phyloP scores from a whole-genome alignment of 805 yeast genomes.

The Metschnikowia rubicola region DNA sequence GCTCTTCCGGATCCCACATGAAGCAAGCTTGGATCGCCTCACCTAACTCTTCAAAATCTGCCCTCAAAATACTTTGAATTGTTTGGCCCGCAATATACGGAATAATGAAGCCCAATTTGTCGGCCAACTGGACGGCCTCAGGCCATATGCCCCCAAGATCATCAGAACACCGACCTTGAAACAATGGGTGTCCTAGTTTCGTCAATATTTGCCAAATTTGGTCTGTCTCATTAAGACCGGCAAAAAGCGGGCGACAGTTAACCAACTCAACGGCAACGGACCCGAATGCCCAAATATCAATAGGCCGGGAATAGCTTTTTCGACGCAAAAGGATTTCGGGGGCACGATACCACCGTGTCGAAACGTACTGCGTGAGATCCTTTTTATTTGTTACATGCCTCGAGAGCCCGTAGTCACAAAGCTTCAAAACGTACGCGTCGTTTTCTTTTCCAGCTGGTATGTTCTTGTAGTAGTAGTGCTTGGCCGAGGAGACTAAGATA shows the following conservation, averaged over 20 bases:
- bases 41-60: constrained; percentile 33
- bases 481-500: constrained; percentile 63
- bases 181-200: constrained; percentile 70
- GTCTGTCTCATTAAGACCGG: constrained; percentile 77
- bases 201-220: constrained; percentile 69
- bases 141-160: constrained; percentile 71
- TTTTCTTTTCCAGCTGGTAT: constrained; percentile 39
- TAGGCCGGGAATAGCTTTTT: constrained; percentile 59
- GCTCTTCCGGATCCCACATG: constrained; percentile 73
- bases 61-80: constrained; percentile 9
- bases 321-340: constrained; percentile 75
- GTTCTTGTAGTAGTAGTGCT: constrained; percentile 47
- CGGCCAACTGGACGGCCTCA: constrained; percentile 52
- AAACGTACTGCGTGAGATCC: constrained; percentile 71
- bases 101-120: constrained; percentile 51
- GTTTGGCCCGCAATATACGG: constrained; percentile 55
- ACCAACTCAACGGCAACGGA: constrained; percentile 73
- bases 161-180: constrained; percentile 19
- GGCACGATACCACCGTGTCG: constrained; percentile 84
- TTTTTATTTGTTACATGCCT: constrained; percentile 51
- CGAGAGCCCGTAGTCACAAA: constrained; percentile 81
- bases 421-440: constrained; percentile 58
- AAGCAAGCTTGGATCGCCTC: constrained; percentile 50
- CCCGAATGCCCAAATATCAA: constrained; percentile 87
- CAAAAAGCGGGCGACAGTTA: constrained; percentile 73